These are phyloP conservation scores for Trifolium subterraneum DNA, from an alignment of 306 rosid species.

Conservation along the genomic window DNA sequence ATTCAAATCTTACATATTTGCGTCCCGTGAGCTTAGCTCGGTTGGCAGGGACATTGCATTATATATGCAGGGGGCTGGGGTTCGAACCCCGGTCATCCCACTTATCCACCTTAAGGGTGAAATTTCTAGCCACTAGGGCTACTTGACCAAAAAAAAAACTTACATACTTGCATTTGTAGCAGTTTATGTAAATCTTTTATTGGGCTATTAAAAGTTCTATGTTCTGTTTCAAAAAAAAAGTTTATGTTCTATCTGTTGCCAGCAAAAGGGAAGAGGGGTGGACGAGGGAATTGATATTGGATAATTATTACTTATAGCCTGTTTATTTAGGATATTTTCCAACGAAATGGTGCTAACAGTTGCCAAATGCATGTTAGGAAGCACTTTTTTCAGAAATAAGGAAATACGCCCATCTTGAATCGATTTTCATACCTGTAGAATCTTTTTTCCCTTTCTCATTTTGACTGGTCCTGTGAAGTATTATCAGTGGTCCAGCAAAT, in stretches of 20 bases:
- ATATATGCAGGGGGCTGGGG: too few species aligned
- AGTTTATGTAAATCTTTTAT: not conserved
- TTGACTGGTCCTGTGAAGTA: not conserved
- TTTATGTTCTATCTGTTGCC: not conserved
- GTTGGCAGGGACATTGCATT: too few species aligned
- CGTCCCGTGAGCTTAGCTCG: too few species aligned
- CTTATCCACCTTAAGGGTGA: too few species aligned
- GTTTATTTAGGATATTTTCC: not conserved
- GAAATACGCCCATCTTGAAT: not conserved
- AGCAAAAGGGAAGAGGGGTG: slow-evolving; percentile 8
- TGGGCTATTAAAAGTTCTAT: not conserved
- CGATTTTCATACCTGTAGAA: not conserved
- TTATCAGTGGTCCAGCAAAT: slow-evolving; percentile 17
- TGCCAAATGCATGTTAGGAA: not conserved
- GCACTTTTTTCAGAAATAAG: not conserved
- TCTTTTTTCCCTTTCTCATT: not conserved
- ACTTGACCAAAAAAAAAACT: not conserved
- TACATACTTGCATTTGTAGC: not conserved
- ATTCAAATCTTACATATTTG: not conserved
- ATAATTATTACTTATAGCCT: not conserved
- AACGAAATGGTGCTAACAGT: not conserved
- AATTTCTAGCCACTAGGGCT: too few species aligned
- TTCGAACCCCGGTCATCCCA: too few species aligned
- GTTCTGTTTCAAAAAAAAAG: too few species aligned
- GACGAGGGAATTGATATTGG: slow-evolving; percentile 3